Evolutionary conservation across 2,329 filamentous ascomycete genomes (phyloP).

Genomic region (Colletotrichum scovillei): DNA sequence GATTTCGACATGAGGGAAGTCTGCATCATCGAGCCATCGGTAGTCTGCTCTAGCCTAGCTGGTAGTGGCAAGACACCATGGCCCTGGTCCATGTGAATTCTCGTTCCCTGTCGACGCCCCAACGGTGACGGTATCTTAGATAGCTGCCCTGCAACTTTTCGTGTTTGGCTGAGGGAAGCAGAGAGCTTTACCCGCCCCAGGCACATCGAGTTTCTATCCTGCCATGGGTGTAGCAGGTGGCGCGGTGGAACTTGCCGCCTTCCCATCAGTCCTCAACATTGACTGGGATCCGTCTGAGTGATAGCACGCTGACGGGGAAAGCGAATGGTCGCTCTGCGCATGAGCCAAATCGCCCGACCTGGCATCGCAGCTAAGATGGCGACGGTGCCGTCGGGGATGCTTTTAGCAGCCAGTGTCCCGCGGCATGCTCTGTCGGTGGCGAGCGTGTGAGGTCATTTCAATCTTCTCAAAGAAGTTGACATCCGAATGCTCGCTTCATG

Average conservation of each 20-base stretch:
- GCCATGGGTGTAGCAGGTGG: not conserved
- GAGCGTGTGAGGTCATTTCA: not conserved
- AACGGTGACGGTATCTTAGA: not conserved
- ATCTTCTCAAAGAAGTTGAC: not conserved
- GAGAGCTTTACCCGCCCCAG: not conserved
- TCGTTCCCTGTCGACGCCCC: not conserved
- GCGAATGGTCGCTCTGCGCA: too few species aligned
- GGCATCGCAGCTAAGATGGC: not conserved
- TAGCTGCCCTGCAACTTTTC: not conserved
- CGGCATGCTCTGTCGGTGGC: not conserved
- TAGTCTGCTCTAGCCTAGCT: not conserved
- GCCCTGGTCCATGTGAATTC: not conserved
- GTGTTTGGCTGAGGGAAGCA: not conserved
- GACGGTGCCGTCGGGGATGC: not conserved
- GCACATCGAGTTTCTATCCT: not conserved
- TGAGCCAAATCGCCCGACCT: too few species aligned
- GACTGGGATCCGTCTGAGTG: not conserved
- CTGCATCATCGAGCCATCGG: not conserved
- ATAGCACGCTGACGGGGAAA: not conserved
- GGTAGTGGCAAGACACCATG: not conserved
- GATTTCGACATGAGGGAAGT: not conserved
- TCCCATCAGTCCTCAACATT: not conserved
- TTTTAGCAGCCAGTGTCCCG: not conserved
- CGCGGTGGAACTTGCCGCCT: too few species aligned
- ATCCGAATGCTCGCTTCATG: conserved; percentile 1